Evolutionary conservation across 129 eudicot species (phyloP), one percentile per base, ranked within the genome.

Genomic region (Calendula officinalis): DNA sequence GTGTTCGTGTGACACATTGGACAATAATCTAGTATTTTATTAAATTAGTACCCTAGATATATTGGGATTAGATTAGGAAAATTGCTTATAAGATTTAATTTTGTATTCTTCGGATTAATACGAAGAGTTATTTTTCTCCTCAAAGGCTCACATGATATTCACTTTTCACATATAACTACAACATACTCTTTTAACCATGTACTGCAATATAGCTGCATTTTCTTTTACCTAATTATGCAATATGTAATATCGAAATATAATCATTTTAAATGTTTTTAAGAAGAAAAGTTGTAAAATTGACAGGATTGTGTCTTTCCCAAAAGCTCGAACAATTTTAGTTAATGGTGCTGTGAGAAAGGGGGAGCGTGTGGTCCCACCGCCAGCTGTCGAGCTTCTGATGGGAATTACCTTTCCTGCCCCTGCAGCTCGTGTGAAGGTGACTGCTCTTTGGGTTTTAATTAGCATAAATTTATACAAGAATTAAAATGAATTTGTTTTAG

Each of bases 321-420:
- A 79, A 71, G 88, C 84, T 64, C 75, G 80, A 68, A 60, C 76
- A 10, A 71, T 83, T 60, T 72, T 83, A 43, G 62, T 76, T 36
- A 79, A 79, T 52, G 80, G 84, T 55, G 77, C 84, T 42, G 88
- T 72, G 57, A 79, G 88, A 64, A 83, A 76, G 43, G 88, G 88
- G 52, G 84, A 83, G 62, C 84, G 84, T 12, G 62, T 75, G 57
- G 77, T 79, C 30, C 88, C 88, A 7, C 84, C 84, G 4, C 41
- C 77, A 51, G 80, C 84, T 33, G 72, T 83, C 4, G 88, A 79
- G 64, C 67, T 56, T 64, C 71, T 83, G 38, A 79, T 79, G 80
- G 62, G 77, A 54, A 34, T 55, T 49, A 76, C 88, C 47, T 83
- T 83, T 69, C 88, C 82, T 45, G 40, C 75, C 14, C 74, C 73